Evolutionary conservation across 2,329 filamentous ascomycete species (phyloP).

Genomic region (Domatiomyces globalis): DNA sequence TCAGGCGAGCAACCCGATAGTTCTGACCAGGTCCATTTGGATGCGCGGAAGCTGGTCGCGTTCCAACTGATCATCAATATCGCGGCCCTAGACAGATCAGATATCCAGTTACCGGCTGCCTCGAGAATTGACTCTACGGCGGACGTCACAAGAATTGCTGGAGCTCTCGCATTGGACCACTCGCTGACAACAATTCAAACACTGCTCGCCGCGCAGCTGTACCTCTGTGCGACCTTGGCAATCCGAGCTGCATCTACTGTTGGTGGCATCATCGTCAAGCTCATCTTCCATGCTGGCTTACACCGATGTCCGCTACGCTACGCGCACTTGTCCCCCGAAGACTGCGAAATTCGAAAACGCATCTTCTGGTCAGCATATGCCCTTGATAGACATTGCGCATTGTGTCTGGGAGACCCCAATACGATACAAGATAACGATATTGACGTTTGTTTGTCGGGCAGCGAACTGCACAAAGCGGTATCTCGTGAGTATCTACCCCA

Average conservation of each 20-base stretch:
- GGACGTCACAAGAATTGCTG: constrained; percentile 21
- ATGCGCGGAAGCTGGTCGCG: constrained; percentile 25
- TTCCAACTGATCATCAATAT: constrained; percentile 41
- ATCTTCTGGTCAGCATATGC: constrained; percentile 31
- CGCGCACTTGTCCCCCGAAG: constrained; percentile 29
- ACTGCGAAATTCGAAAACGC: constrained; percentile 28
- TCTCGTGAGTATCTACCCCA: constrained; percentile 5
- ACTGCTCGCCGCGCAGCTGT: constrained; percentile 35
- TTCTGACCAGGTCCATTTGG: constrained; percentile 6
- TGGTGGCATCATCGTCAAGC: constrained; percentile 33
- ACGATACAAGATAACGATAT: constrained; percentile 31
- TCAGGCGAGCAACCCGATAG: neutral
- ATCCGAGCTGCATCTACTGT: constrained; percentile 36
- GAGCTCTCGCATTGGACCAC: constrained; percentile 11
- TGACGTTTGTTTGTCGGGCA: constrained; percentile 34
- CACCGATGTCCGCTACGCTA: constrained; percentile 41
- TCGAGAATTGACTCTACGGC: constrained; percentile 27
- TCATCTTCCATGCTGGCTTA: constrained; percentile 37
- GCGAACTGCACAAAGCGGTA: constrained; percentile 9
- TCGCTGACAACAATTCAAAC: constrained; percentile 34
- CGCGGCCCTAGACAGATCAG: constrained; percentile 24
- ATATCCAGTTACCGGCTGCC: constrained; percentile 22
- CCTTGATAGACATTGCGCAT: constrained; percentile 29
- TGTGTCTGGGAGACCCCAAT: constrained; percentile 27
- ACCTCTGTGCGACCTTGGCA: constrained; percentile 35